Conservation (phyloP, 208 protist species). For the Leptomonas pyrrhocoris region DNA sequence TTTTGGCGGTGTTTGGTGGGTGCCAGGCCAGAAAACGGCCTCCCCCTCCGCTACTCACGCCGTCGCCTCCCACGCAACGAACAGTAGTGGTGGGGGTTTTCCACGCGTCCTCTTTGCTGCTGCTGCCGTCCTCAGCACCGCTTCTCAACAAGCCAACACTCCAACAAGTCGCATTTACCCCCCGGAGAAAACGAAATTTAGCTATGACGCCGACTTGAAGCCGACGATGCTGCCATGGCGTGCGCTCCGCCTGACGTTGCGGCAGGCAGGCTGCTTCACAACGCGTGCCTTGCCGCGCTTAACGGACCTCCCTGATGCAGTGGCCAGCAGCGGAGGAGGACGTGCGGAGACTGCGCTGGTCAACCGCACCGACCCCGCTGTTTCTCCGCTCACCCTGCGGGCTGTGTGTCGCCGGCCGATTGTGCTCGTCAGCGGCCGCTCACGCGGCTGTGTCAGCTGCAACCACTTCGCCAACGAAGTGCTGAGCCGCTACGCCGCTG, state of each 20-base stretch:
- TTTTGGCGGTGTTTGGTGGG: too few relatives aligned
- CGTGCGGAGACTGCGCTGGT: not conserved
- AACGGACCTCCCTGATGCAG: not conserved
- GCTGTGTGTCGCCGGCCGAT: slow-evolving; percentile 37
- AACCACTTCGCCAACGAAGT: slow-evolving; percentile 15
- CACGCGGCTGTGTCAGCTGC: slow-evolving; percentile 27
- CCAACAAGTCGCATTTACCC: not conserved
- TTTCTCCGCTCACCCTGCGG: slow-evolving; percentile 12
- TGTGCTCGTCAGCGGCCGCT: slow-evolving; percentile 36
- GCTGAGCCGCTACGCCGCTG: slow-evolving; percentile 32
- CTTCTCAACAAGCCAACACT: not conserved
- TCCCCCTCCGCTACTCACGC: not conserved
- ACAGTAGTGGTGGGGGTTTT: not conserved
- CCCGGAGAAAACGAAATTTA: not conserved
- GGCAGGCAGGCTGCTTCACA: slow-evolving; percentile 20
- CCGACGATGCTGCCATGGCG: slow-evolving; percentile 29
- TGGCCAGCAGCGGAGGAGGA: too few relatives aligned
- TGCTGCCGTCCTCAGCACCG: not conserved
- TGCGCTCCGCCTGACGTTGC: slow-evolving; percentile 17
- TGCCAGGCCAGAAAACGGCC: not conserved
- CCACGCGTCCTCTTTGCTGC: slow-evolving; percentile 16
- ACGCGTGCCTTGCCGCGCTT: slow-evolving; percentile 26
- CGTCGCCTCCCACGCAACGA: not conserved
- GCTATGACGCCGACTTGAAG: slow-evolving; percentile 25
- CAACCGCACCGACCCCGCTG: slow-evolving; percentile 8